Percentiles rank a stretch among this genome's conserved stretches.
phyloP scores from a whole-genome alignment of 2,329 filamentous ascomycete species.

The Chaetomiaceae sp. region DNA sequence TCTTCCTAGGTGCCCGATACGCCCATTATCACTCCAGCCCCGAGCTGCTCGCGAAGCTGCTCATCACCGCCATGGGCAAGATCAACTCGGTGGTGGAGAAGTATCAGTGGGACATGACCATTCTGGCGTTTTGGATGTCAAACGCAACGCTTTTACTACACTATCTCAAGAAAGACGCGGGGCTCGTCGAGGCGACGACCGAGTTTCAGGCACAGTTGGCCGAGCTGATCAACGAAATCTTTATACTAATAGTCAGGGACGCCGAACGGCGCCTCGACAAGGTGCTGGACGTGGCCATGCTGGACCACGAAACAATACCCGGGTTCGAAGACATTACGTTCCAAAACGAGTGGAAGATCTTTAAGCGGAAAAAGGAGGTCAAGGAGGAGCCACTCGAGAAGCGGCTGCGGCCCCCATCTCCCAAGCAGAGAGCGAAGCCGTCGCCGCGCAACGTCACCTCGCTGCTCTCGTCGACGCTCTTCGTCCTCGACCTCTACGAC shows the following conservation, averaged over 20 bases:
- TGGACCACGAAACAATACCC: constrained; percentile 96
- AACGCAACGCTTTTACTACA: constrained; percentile 94
- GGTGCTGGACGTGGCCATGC: constrained; percentile 85
- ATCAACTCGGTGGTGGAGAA: constrained; percentile 96
- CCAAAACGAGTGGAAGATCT: constrained; percentile 97
- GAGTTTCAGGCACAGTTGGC: constrained; percentile 91
- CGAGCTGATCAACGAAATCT: constrained; percentile 96
- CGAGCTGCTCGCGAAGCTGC: constrained; percentile 74
- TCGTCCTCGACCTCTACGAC: constrained; percentile 97
- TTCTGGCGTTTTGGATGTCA: constrained; percentile 97
- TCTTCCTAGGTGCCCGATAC: constrained; percentile 92
- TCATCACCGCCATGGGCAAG: constrained; percentile 85
- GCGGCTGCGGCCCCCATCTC: constrained; percentile 84
- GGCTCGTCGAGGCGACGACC: constrained; percentile 71
- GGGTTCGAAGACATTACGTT: constrained; percentile 96
- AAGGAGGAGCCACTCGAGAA: constrained; percentile 90
- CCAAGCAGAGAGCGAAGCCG: constrained; percentile 84
- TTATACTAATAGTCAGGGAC: constrained; percentile 93
- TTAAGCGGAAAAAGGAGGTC: constrained; percentile 83
- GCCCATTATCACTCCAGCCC: constrained; percentile 92
- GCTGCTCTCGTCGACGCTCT: constrained; percentile 88
- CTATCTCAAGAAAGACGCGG: constrained; percentile 91
- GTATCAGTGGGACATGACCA: constrained; percentile 99
- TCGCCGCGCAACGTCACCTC: constrained; percentile 95
- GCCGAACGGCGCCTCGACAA: constrained; percentile 95